Base-by-base conservation (phyloP, 1,284 basidiomycete species). In the Pseudozyma sp. region DNA sequence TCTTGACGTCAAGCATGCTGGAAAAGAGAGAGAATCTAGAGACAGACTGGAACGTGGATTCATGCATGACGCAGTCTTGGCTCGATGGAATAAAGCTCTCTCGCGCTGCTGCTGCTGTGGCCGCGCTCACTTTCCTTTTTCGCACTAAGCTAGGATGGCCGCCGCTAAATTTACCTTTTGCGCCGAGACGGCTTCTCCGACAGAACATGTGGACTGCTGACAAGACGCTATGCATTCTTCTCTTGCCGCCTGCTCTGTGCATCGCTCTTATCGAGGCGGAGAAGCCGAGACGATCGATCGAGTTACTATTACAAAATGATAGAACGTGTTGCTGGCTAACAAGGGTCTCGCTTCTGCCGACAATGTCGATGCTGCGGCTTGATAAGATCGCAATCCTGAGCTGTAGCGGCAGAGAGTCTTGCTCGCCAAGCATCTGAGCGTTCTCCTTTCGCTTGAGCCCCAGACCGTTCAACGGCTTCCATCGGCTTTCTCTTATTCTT, bases 1-100 rank as follows among this genome's bases (percentile, higher is more conserved):
- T 37, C 24, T 24, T 24, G 35, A 14, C 40, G 40, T 13, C 40
- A n/a, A 7, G 16, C 40, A 44, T 24, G 19, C 7, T 24, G 8
- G 24, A 24, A 24, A 44, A 44, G 7, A 24, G 13, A 19, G 33
- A 17, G 33, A 19, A 48, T 19, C 17, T 10, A 13, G 24, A 44
- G 43, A 14, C 40, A 42, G 43, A 16, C 10, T 13, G 43, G 16
- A 17, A 34, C 46, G 46, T n/a, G 33, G 45, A 29, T 17, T 34
- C 31, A 48, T 48, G 46, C 46, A 48, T 48, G 46, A 48, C 46
- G 46, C 46, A 48, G 46, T 44, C 43, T 44, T 33, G n/a, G 46
- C 31, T 33, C 17, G 13, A 44, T 10, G 10, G 16, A 44, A 44
- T 48, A 19, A 44, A 24, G 17, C 43, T 24, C 19, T 24, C 19